phyloP scores from a whole-genome alignment of 108 stramenopile genomes.

The Cylindrotheca closterium region DNA sequence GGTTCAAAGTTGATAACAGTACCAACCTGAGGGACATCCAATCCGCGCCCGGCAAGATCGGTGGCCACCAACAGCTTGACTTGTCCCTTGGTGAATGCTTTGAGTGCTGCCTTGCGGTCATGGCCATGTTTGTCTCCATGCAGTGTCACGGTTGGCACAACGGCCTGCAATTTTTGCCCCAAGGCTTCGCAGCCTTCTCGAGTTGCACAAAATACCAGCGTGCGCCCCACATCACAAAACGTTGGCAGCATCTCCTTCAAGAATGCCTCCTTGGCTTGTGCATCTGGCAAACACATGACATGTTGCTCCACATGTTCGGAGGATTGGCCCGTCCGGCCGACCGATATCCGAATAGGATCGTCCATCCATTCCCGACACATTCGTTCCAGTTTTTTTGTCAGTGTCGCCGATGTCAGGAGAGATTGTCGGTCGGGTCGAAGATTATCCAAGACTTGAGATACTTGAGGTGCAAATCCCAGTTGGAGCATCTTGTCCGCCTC shows the following conservation, averaged over 20 bases:
- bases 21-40: slow-evolving; percentile 92
- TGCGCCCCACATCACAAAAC: slow-evolving; percentile 58
- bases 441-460: slow-evolving; percentile 73
- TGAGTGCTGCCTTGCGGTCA: slow-evolving; percentile 91
- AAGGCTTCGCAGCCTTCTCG: slow-evolving; percentile 69
- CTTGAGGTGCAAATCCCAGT: slow-evolving; percentile 90
- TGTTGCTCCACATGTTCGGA: slow-evolving; percentile 80
- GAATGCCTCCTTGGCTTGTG: slow-evolving; percentile 60
- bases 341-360: slow-evolving; percentile 55
- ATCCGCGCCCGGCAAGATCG: slow-evolving; percentile 97
- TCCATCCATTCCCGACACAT: slow-evolving; percentile 65
- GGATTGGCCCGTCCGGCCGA: slow-evolving; percentile 71
- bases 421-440: slow-evolving; percentile 82
- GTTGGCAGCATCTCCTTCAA: slow-evolving; percentile 68
- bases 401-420: slow-evolving; percentile 70
- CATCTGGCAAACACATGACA: slow-evolving; percentile 66
- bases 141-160: slow-evolving; percentile 47
- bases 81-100: slow-evolving; percentile 76
- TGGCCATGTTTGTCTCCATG: slow-evolving; percentile 96
- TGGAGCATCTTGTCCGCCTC: slow-evolving; percentile 93
- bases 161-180: slow-evolving; percentile 28
- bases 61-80: slow-evolving; percentile 91
- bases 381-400: slow-evolving; percentile 55
- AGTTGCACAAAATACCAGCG: slow-evolving; percentile 82
- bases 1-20: slow-evolving; percentile 94